Evolutionary conservation across 1,139 yeast genomes (phyloP).

Genomic region (Nakaseomyces sp.): DNA sequence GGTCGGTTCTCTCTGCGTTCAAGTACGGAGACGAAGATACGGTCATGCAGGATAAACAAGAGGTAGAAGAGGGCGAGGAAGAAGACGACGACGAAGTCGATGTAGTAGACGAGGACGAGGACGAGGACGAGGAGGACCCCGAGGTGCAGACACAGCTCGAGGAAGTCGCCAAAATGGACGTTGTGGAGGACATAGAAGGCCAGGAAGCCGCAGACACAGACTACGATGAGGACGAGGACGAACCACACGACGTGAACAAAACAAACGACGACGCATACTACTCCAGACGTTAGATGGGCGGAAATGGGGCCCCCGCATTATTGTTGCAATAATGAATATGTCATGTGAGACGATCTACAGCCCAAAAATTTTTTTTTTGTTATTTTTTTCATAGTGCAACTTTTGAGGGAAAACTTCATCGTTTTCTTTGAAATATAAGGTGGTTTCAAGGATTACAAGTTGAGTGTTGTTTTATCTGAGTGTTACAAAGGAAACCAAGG

Average conservation of each 20-base stretch:
- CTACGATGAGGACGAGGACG: constrained; percentile 16
- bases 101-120: constrained; percentile 13
- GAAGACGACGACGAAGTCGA: constrained; percentile 22
- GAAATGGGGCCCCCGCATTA: no score
- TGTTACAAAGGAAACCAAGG: not conserved
- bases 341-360: not conserved
- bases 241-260: not conserved
- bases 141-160: constrained; percentile 13
- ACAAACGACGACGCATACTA: not conserved
- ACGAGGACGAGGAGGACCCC: constrained; percentile 17
- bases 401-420: no score
- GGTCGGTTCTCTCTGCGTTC: not conserved
- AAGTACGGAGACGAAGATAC: constrained; percentile 7
- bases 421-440: no score
- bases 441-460: no score
- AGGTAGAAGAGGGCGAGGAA: constrained; percentile 14
- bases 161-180: constrained; percentile 9
- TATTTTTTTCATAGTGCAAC: no score
- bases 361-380: not conserved
- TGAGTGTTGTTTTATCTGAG: not conserved
- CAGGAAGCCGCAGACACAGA: not conserved
- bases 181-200: constrained; percentile 25
- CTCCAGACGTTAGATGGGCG: not conserved
- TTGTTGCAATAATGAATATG: not conserved
- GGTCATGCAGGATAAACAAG: constrained; percentile 9